These are phyloP conservation scores for Brasilioporus rufonigricans DNA, from an alignment of 768 basidiomycete species.

Conservation along the genomic window DNA sequence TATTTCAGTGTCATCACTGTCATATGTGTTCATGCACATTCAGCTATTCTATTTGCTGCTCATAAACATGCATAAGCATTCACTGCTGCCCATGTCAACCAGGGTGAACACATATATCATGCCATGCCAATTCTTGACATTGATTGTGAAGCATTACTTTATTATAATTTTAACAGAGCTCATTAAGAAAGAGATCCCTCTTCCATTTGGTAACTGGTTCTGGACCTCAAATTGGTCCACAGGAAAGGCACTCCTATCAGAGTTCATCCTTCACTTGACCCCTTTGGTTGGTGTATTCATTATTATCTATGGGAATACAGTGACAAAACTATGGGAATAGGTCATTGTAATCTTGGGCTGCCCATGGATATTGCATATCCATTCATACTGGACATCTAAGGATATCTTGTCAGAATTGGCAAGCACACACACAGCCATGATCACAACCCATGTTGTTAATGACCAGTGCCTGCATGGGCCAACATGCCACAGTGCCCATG, in stretches of 20 bases:
- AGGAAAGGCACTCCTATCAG: constrained; percentile 52
- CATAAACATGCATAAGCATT: constrained; percentile 39
- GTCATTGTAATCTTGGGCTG: constrained; percentile 53
- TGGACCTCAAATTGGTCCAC: constrained; percentile 64
- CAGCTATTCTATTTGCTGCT: background rate
- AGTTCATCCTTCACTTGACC: constrained; percentile 52
- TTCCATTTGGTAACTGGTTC: constrained; percentile 56
- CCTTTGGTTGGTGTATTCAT: constrained; percentile 38
- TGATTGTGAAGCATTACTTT: background rate
- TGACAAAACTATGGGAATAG: constrained; percentile 24
- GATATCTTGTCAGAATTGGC: too few species aligned
- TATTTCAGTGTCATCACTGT: constrained; percentile 27
- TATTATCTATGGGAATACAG: background rate
- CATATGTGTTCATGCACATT: constrained; percentile 13
- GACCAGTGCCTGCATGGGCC: too few species aligned
- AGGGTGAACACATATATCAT: constrained; percentile 30
- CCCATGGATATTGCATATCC: constrained; percentile 53
- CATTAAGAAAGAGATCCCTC: constrained; percentile 60
- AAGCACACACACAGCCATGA: too few species aligned
- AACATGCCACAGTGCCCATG: too few species aligned
- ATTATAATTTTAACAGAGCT: constrained; percentile 41
- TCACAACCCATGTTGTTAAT: too few species aligned
- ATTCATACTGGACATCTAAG: constrained; percentile 56
- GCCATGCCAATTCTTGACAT: background rate
- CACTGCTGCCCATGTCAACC: constrained; percentile 49